These are phyloP conservation scores for Rhizopus stolonifer DNA, from an alignment of 371 early-diverging fungal species.

Conservation along the genomic window DNA sequence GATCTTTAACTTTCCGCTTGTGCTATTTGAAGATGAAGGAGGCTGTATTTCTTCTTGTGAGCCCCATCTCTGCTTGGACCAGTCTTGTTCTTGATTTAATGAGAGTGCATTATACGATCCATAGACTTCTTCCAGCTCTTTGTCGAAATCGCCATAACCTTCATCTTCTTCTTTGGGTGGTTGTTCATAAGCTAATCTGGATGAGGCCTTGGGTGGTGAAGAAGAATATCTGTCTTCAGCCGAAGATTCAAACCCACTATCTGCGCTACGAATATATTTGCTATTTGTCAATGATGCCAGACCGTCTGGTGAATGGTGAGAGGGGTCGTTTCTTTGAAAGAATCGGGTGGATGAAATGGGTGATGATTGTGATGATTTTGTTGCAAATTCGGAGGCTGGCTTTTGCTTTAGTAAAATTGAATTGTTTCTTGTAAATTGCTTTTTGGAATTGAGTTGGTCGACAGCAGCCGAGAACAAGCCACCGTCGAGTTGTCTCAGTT, in stretches of 20 bases:
- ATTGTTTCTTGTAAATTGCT: conserved; percentile 18
- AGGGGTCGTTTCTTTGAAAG: conserved; percentile 20
- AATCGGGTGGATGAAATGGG: conserved; percentile 8
- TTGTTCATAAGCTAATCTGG: conserved; percentile 1
- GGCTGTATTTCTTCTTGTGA: conserved; percentile 3
- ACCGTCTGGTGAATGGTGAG: conserved; percentile 32
- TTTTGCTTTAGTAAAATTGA: conserved; percentile 29
- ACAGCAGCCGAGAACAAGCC: conserved; percentile 31
- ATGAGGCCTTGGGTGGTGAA: conserved; percentile 23
- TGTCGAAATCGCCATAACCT: conserved; percentile 27
- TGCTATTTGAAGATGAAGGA: conserved; percentile 16
- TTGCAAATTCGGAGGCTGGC: not conserved
- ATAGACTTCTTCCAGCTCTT: conserved; percentile 37
- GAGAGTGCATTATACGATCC: conserved; percentile 26
- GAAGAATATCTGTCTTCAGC: conserved; percentile 38
- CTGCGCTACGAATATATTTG: conserved; percentile 34
- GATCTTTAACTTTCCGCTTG: conserved; percentile 61
- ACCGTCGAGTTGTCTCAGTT: conserved; percentile 42
- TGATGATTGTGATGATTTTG: conserved; percentile 1
- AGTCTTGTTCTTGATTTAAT: conserved; percentile 10
- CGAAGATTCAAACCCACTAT: conserved; percentile 45
- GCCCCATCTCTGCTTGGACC: not conserved
- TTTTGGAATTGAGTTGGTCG: conserved; percentile 16
- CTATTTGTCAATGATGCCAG: conserved; percentile 19
- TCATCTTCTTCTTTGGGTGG: conserved; percentile 11